Evolutionary conservation across 78 protist genomes (phyloP).

Genomic region (Reticulomyxa filosa): DNA sequence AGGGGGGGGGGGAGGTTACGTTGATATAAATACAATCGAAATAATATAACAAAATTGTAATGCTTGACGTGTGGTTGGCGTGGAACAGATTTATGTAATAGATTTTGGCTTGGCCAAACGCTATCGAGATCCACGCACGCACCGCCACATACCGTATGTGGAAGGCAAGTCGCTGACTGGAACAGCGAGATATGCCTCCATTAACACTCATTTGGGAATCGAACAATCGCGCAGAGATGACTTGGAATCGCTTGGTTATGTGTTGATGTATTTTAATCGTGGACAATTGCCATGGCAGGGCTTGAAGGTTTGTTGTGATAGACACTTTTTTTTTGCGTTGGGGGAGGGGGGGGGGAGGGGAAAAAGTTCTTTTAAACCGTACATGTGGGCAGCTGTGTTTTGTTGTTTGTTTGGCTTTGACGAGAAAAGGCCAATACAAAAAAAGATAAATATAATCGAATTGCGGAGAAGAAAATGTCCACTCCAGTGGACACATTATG

Average conservation of each 20-base stretch:
- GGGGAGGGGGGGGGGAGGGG: too few species aligned
- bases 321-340: too few species aligned
- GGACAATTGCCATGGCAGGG: constrained; percentile 97
- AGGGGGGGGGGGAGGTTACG: too few species aligned
- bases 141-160: constrained; percentile 80
- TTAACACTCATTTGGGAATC: constrained; percentile 78
- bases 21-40: too few species aligned
- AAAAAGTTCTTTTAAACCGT: too few species aligned
- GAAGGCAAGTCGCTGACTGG: constrained; percentile 88
- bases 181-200: constrained; percentile 75
- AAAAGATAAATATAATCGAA: constrained; percentile 77
- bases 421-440: constrained; percentile 62
- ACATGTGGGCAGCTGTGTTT: too few species aligned
- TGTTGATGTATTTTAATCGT: constrained; percentile 67
- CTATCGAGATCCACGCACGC: constrained; percentile 69
- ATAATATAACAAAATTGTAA: too few species aligned
- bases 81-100: background rate
- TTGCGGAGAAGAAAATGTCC: constrained; percentile 63
- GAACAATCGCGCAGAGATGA: constrained; percentile 56
- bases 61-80: too few species aligned
- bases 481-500: constrained; percentile 61
- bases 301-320: too few species aligned
- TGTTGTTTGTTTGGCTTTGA: too few species aligned
- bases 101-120: constrained; percentile 60
- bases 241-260: constrained; percentile 73